These are phyloP conservation scores for Lasiodiplodia hormozganensis DNA, from an alignment of 2,329 filamentous ascomycete species.

Conservation along the genomic window DNA sequence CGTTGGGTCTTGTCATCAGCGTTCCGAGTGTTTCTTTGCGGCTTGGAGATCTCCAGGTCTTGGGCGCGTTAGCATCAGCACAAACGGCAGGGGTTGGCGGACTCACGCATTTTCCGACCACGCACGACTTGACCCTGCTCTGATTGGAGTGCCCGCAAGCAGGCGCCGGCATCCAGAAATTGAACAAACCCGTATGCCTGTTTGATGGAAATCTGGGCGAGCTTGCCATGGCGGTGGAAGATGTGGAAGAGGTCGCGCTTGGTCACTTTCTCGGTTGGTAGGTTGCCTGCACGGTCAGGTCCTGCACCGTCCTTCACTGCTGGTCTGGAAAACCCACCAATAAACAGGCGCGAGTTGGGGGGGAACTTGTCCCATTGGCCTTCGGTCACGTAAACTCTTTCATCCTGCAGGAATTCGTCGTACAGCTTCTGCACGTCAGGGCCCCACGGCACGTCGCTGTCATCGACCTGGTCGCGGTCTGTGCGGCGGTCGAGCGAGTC, in stretches of 20 bases:
- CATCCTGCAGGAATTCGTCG: slow-evolving; percentile 75
- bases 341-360: slow-evolving; percentile 77
- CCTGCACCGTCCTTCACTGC: slow-evolving; percentile 21
- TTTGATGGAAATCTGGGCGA: slow-evolving; percentile 96
- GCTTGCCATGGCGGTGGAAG: slow-evolving; percentile 82
- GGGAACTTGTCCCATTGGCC: slow-evolving; percentile 84
- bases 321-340: slow-evolving; percentile 63
- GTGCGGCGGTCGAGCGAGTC: slow-evolving; percentile 36
- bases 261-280: slow-evolving; percentile 90
- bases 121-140: slow-evolving; percentile 83
- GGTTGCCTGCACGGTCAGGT: slow-evolving; percentile 68
- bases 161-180: slow-evolving; percentile 79
- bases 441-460: slow-evolving; percentile 60
- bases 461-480: slow-evolving; percentile 42
- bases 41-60: slow-evolving; percentile 91
- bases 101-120: slow-evolving; percentile 92
- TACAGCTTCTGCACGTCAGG: slow-evolving; percentile 70
- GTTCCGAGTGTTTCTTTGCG: slow-evolving; percentile 77
- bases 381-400: slow-evolving; percentile 77
- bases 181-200: slow-evolving; percentile 97
- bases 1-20: slow-evolving; percentile 51
- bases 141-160: slow-evolving; percentile 73
- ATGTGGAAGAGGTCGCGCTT: slow-evolving; percentile 93
- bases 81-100: slow-evolving; percentile 34
- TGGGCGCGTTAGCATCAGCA: slow-evolving; percentile 39